These are phyloP conservation scores for Paspalum vaginatum DNA, from an alignment of 176 grass and related monocot species.

Conservation along the genomic window DNA sequence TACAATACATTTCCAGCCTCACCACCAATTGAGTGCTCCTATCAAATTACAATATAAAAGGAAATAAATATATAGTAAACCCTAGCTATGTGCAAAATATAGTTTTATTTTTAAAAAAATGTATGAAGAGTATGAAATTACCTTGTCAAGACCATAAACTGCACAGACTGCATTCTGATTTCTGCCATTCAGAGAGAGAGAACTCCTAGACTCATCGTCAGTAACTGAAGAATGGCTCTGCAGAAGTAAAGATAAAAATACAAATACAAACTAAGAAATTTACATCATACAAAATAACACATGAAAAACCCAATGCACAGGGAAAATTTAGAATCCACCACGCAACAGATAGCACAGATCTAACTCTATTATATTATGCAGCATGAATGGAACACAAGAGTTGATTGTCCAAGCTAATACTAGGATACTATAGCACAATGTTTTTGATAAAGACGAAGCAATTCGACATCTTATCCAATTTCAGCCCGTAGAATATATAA, in stretches of 20 bases:
- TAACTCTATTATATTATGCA: slow-evolving; percentile 16
- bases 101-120: background rate
- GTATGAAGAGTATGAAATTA: slow-evolving; percentile 23
- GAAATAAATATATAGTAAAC: background rate
- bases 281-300: background rate
- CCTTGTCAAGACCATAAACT: slow-evolving; percentile 70
- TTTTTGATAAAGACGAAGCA: background rate
- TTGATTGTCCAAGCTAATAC: background rate
- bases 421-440: background rate
- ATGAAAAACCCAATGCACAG: background rate
- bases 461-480: background rate
- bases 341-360: background rate
- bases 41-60: slow-evolving; percentile 31
- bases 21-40: slow-evolving; percentile 45
- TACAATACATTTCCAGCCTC: slow-evolving; percentile 56
- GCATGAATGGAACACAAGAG: background rate
- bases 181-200: slow-evolving; percentile 42
- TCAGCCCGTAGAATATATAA: slow-evolving; percentile 16
- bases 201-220: slow-evolving; percentile 80
- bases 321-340: background rate
- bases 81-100: background rate
- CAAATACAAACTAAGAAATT: slow-evolving; percentile 27
- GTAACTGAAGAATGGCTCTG: slow-evolving; percentile 98
- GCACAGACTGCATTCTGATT: slow-evolving; percentile 53
- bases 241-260: slow-evolving; percentile 14